Base-by-base conservation (phyloP, 495 filamentous ascomycete genomes). In the Elaphomyces granulatus region DNA sequence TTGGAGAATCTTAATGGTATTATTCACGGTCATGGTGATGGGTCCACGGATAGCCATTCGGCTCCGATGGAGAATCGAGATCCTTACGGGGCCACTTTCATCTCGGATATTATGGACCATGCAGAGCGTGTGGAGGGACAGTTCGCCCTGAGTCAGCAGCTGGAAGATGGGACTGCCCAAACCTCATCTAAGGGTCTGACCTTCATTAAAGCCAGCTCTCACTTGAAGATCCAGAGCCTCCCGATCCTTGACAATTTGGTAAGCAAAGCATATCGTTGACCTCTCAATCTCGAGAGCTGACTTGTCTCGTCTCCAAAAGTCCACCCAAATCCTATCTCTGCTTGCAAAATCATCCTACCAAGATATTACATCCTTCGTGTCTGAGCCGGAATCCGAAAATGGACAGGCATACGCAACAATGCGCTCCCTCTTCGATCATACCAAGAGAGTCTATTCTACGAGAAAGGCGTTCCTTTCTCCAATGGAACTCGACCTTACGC, bases 331-430 rank as follows among this genome's bases (percentile, higher is more conserved):
- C 21, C 59, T 85, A 3, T 68, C 70, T 14, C 75, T 76, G n/a
- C 54, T 85, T 3, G 77, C 78, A 28, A 77, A 76, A 45, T 77
- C 77, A 4, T 67, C 67, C 26, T 83, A 80, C 38, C 62, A 70
- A 40, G 83, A 92, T 42, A 83, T 86, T 19, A 71, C 84, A 12
- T 72, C 70, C 14, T 77, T 86, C 36, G 70, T 85, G n/a, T 76
- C 77, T 0, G 70, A 82, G 21, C 65, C 71, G 7, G 75, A 84
- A 2, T 83, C 81, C 8, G 82, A 86, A 35, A 74, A 82, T 41
- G 74, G 80, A 6, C 81, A 81, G 52, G 77, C 82, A n/a, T 95
- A 92, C 58, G 67, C 70, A 3, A 77, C 78, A 4, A 72, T 94
- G 50, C 81, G 82, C 51, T 73, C 75, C 2, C 70, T 87, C 1